Evolutionary conservation across 352 stramenopile species (phyloP).

Genomic region (Pythium volutum): DNA sequence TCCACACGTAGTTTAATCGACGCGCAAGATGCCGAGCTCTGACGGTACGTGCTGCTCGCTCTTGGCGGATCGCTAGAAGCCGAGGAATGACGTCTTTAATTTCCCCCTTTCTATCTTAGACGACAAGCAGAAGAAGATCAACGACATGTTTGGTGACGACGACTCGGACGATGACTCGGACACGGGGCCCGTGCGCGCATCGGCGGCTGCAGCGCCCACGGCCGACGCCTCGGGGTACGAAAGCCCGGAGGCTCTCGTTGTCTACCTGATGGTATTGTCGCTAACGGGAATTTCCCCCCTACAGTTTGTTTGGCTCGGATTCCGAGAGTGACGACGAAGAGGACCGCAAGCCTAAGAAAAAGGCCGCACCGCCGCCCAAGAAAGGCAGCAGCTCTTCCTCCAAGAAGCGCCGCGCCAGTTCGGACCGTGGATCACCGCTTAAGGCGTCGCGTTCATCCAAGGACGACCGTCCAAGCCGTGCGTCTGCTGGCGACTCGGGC

Average conservation of each 20-base stretch:
- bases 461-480: neutral
- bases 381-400: slow-evolving; percentile 39
- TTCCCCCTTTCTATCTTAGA: slow-evolving; percentile 24
- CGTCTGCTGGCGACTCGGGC: slow-evolving; percentile 13
- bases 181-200: slow-evolving; percentile 45
- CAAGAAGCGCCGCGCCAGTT: slow-evolving; percentile 12
- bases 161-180: slow-evolving; percentile 71
- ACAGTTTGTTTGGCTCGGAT: slow-evolving; percentile 81
- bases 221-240: slow-evolving; percentile 68
- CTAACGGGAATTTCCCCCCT: neutral
- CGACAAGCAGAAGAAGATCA: slow-evolving; percentile 85
- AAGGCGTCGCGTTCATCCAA: slow-evolving; percentile 8
- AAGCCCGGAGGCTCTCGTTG: neutral
- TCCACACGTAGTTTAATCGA: neutral
- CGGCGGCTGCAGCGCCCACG: slow-evolving; percentile 37
- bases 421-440: neutral
- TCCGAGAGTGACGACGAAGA: slow-evolving; percentile 82
- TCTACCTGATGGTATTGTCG: neutral
- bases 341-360: slow-evolving; percentile 47
- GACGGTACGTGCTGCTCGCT: slow-evolving; percentile 41
- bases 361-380: slow-evolving; percentile 37
- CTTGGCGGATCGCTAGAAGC: neutral
- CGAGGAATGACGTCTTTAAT: neutral
- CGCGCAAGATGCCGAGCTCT: slow-evolving; percentile 41
- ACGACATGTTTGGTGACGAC: slow-evolving; percentile 87